Evolutionary conservation across 352 stramenopile genomes (phyloP).

Genomic region (Bremia lactucae): DNA sequence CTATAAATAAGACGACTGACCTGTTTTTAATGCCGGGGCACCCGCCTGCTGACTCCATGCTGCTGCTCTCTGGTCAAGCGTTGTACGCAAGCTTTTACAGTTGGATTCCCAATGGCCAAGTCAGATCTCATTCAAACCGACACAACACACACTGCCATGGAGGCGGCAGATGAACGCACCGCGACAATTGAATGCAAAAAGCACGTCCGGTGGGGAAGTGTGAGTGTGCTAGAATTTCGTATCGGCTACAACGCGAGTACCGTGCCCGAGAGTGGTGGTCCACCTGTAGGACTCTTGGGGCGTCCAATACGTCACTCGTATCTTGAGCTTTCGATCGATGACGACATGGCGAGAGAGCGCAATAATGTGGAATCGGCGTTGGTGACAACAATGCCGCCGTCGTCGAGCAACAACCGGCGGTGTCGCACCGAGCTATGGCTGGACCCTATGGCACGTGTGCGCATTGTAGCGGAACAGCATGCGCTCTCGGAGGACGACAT

Average conservation of each 20-base stretch:
- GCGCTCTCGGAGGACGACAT: slow-evolving; percentile 31
- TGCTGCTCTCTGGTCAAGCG: slow-evolving; percentile 4
- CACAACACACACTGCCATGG: background rate
- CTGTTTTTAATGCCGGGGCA: too few species aligned
- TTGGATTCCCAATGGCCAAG: slow-evolving; percentile 1
- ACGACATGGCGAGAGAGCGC: slow-evolving; percentile 14
- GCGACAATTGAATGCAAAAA: slow-evolving; percentile 14
- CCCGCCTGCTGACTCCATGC: too few species aligned
- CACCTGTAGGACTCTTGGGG: slow-evolving; percentile 38
- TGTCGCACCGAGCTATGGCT: slow-evolving; percentile 33
- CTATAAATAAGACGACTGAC: too few species aligned
- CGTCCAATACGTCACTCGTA: slow-evolving; percentile 23
- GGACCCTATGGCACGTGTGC: slow-evolving; percentile 35
- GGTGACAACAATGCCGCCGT: background rate
- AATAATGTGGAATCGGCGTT: slow-evolving; percentile 16
- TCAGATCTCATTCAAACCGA: background rate
- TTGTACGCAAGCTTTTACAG: slow-evolving; percentile 4
- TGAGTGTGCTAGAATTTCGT: slow-evolving; percentile 39
- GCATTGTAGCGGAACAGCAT: slow-evolving; percentile 26
- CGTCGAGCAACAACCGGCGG: slow-evolving; percentile 3
- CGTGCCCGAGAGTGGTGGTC: slow-evolving; percentile 33
- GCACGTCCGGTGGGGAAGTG: slow-evolving; percentile 29
- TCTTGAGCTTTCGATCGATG: slow-evolving; percentile 13
- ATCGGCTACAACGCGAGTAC: slow-evolving; percentile 40
- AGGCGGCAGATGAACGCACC: slow-evolving; percentile 1